Percentiles rank a stretch among this genome's conserved stretches.
phyloP scores from a whole-genome alignment of 1,284 basidiomycete genomes.

The Puccinia triticina region DNA sequence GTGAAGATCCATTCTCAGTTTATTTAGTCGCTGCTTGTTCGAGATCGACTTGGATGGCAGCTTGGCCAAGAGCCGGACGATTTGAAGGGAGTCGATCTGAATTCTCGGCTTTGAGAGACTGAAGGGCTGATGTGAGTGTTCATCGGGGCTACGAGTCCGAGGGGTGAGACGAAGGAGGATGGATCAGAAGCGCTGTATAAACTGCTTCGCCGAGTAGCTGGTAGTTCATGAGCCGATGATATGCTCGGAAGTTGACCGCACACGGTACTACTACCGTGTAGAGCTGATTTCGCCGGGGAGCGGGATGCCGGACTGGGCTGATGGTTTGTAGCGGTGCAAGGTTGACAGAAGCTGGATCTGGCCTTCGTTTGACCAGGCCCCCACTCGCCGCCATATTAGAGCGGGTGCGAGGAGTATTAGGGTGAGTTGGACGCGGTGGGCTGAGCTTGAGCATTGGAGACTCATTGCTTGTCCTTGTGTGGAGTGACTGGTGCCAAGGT shows the following conservation, averaged over 20 bases:
- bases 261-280: slow-evolving; percentile 45
- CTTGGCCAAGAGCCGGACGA: background rate
- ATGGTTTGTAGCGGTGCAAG: background rate
- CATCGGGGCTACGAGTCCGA: background rate
- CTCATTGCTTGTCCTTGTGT: slow-evolving; percentile 37
- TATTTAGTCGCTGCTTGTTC: slow-evolving; percentile 9
- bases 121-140: slow-evolving; percentile 24
- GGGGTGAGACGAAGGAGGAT: slow-evolving; percentile 7
- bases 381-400: slow-evolving; percentile 26
- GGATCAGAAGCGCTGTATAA: slow-evolving; percentile 27
- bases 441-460: slow-evolving; percentile 10
- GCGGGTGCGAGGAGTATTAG: slow-evolving; percentile 34
- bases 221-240: background rate
- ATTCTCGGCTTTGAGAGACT: slow-evolving; percentile 11
- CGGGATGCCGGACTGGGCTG: background rate
- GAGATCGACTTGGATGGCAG: background rate
- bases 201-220: slow-evolving; percentile 26
- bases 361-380: slow-evolving; percentile 19
- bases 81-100: background rate
- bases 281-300: background rate
- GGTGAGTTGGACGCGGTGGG: slow-evolving; percentile 28
- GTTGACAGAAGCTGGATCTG: slow-evolving; percentile 38
- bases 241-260: slow-evolving; percentile 4
- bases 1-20: background rate
- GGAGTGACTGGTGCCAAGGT: background rate